Base-by-base conservation (phyloP, 1,284 basidiomycete genomes). In the Apiotrichum gracile region DNA sequence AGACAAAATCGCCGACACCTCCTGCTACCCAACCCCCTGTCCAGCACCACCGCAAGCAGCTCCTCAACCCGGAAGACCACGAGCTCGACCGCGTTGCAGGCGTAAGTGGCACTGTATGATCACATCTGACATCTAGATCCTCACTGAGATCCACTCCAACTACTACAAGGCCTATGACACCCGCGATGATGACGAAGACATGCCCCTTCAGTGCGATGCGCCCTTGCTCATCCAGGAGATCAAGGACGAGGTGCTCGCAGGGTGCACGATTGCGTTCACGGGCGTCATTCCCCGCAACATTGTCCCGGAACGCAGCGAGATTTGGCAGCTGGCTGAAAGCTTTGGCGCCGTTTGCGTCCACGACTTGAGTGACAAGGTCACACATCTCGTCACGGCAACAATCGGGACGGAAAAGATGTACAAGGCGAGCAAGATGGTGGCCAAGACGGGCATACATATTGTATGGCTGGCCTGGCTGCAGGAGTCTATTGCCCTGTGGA, bases 391-490 rank as follows among this genome's bases (percentile, higher is more conserved):
- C 25, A 87, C 91, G 16, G 87, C 87, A 4, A 88, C 89, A 78
- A 85, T 87, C 51, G 89, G 90, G 33, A 97, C 94, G 0, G 85
- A 86, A 58, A 97, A 98, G 75, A 91, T 94, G 1, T 85, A 91
- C 63, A 77, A 80, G 40, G 91, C 92, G 1, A 80, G 83, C 35
- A 80, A 81, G 61, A 81, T 83, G 21, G 43, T 21, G n/a, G 19
- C 29, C 10, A 45, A 31, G 29, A 81, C 84, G 9, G 81, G 81
- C 14, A 81, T 90, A 62, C 83, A 87, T 63, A 82, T 96, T 55
- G 91, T 98, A 8, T 88, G 86, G 83, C 77, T 88, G 4, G 78
- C 82, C 10, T 97, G 93, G 93, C 86, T 97, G 65, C 85, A 84
- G 46, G 86, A 92, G 67, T 88, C 85, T 13, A 79, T 93, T 49